phyloP scores from a whole-genome alignment of 306 rosid genomes.

The Oxytropis ochrocephala region DNA sequence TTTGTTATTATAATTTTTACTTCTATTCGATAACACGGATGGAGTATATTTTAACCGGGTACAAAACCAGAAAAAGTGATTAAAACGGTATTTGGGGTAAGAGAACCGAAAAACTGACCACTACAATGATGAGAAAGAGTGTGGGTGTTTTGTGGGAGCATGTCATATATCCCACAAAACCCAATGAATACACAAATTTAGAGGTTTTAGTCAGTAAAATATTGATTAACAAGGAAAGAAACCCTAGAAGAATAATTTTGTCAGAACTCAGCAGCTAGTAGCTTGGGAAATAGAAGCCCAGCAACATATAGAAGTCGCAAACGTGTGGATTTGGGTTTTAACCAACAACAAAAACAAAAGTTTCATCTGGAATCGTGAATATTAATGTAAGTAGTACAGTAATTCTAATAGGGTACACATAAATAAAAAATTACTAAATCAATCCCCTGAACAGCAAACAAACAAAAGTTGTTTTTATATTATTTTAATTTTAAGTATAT shows the following conservation, averaged over 20 bases:
- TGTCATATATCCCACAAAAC: constrained; percentile 12
- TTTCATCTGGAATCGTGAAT: not conserved
- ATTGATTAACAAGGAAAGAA: constrained; percentile 20
- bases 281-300: constrained; percentile 19
- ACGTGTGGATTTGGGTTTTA: constrained; percentile 24
- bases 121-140: constrained; percentile 22
- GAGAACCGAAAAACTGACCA: not conserved
- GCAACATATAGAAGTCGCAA: not conserved
- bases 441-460: not conserved
- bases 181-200: not conserved
- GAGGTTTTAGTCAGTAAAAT: not conserved
- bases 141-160: not conserved
- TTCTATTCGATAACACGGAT: no score
- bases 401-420: not conserved
- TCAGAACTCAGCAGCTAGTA: constrained; percentile 24
- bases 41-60: no score
- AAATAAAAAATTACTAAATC: not conserved
- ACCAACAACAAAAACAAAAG: not conserved
- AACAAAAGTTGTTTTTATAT: not conserved
- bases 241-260: constrained; percentile 39
- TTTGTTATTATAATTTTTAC: no score
- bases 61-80: no score
- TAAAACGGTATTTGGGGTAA: not conserved
- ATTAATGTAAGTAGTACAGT: not conserved
- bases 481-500: no score